Base-by-base conservation (phyloP, 1,139 yeast genomes). In the Candida sp. region DNA sequence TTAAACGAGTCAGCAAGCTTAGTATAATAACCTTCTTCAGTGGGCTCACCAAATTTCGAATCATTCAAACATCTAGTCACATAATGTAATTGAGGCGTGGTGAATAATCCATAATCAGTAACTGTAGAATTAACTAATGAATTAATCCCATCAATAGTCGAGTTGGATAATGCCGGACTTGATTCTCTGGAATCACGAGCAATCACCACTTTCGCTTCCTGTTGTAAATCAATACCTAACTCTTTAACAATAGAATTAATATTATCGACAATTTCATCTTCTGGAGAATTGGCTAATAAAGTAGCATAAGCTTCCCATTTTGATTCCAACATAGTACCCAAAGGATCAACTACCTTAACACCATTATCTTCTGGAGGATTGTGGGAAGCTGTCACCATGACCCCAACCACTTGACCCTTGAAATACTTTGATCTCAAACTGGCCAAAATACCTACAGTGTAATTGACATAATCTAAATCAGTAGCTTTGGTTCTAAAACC, bases 381-480 rank as follows among this genome's bases (percentile, higher is more conserved):
- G 63, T 93, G 99, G 1, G 97, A 88, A 0, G 99, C 99, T 2
- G 99, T 95, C 55, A 95, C 83, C 98, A 95, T 93, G 8, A 90
- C 85, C 21, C 95, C 96, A 39, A 91, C 78, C 21, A 87, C 79
- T 57, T 84, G 71, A 2, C 95, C 90, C 1, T 69, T 66, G 39
- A 87, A 68, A 51, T 70, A 77, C 51, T 85, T 78, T 22, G 98
- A 90, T 58, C 99, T 76, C 51, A 93, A 70, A 4, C 84, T 70
- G 0, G 99, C 97, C 36, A 91, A 62, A 15, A 90, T 70, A 1
- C 97, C 97, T 21, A 87, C 89, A 11, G 95, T 79, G 64, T 81
- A 90, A 63, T 88, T 85, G 40, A 91, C 95, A 27, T 91, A 84
- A 60, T 89, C 96, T 51, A 93, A 70, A 23, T 77, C 63, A 38